Evolutionary conservation across 2,329 filamentous ascomycete species (phyloP).

Genomic region (Geosmithia morbida): DNA sequence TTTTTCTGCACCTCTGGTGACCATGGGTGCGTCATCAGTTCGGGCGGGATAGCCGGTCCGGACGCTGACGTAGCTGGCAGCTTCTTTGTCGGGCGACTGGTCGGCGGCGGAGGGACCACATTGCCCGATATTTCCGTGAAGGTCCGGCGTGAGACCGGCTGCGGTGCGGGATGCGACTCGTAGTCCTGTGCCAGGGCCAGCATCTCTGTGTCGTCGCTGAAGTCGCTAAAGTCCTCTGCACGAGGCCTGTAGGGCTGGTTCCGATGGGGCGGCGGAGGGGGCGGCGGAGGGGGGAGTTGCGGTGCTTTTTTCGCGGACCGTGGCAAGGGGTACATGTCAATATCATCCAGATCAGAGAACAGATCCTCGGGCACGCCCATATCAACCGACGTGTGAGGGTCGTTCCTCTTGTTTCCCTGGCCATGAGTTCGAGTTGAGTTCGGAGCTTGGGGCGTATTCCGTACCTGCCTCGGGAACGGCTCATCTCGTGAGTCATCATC

Average conservation of each 20-base stretch:
- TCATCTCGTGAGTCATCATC: conserved; percentile 7
- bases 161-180: conserved; percentile 19
- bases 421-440: neutral
- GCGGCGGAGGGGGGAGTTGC: neutral
- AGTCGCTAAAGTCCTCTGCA: conserved; percentile 27
- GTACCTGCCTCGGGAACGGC: conserved; percentile 11
- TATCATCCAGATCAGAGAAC: neutral
- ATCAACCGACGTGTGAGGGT: neutral
- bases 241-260: neutral
- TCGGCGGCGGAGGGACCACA: conserved; percentile 14
- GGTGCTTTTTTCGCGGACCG: conserved; percentile 1
- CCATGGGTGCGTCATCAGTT: conserved; percentile 60
- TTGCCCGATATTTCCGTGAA: conserved; percentile 37
- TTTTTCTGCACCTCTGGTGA: conserved; percentile 69
- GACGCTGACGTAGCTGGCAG: conserved; percentile 10
- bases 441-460: neutral
- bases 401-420: neutral
- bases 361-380: conserved; percentile 1
- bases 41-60: conserved; percentile 25
- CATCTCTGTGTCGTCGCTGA: conserved; percentile 36
- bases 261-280: neutral
- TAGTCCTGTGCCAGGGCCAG: conserved; percentile 35
- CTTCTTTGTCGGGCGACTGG: conserved; percentile 15
- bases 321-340: conserved; percentile 1
- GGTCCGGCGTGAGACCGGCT: conserved; percentile 16